Conservation (phyloP, 202 grass and related monocot species). For the Schoenoplectus triqueter region DNA sequence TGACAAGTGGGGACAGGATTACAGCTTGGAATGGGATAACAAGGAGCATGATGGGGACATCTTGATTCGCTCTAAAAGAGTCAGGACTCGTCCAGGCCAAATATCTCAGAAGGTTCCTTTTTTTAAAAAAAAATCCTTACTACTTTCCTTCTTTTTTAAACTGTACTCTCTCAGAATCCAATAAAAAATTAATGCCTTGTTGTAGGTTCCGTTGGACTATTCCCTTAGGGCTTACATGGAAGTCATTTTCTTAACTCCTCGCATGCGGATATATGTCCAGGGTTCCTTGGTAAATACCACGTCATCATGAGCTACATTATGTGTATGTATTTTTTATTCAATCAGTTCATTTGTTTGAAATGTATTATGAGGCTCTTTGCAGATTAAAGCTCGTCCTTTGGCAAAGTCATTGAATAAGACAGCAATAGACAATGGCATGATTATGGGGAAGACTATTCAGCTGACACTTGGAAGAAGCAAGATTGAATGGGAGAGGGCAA, state of each 20-base stretch:
- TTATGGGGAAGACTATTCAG: conserved; percentile 60
- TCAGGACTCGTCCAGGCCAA: conserved; percentile 69
- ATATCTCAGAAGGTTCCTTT: conserved; percentile 54
- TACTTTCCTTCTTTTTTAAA: neutral
- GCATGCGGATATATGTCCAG: conserved; percentile 82
- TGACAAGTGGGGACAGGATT: conserved; percentile 80
- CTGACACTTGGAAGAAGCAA: conserved; percentile 82
- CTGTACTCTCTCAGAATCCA: neutral
- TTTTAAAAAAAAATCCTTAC: neutral
- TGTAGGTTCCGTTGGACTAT: conserved; percentile 86
- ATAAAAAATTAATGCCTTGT: neutral
- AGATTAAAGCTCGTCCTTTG: conserved; percentile 75
- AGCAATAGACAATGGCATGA: conserved; percentile 57
- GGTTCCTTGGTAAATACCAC: conserved; percentile 58
- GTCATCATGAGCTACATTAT: conserved; percentile 22
- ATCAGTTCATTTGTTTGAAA: conserved; percentile 34
- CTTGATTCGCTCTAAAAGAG: conserved; percentile 81
- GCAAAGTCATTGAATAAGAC: conserved; percentile 83
- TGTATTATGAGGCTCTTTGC: conserved; percentile 10
- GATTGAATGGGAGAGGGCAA: conserved; percentile 74
- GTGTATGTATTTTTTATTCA: neutral
- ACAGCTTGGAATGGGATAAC: conserved; percentile 74
- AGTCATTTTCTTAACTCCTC: conserved; percentile 88
- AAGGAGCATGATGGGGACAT: conserved; percentile 59
- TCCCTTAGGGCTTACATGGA: conserved; percentile 87